Evolutionary conservation across 805 yeast genomes (phyloP), one percentile per base, ranked within the genome.

Genomic region (Schwanniomyces polymorphus): DNA sequence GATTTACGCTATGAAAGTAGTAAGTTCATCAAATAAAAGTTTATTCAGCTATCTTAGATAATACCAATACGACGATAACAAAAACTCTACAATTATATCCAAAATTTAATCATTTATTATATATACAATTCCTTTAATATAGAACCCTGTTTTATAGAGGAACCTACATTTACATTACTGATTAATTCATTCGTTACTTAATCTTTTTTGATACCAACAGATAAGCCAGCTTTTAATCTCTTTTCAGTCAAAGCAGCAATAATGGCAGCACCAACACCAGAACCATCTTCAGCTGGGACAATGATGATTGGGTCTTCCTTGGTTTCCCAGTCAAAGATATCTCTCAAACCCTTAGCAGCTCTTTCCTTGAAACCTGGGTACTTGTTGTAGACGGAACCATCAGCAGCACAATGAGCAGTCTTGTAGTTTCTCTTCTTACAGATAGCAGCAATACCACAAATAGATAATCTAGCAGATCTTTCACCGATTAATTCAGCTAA

Each of bases 221-320:
- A 82, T 60, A 78, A 68, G 41, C 92, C 92, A 50, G 80, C 76
- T 55, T 74, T 77, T 61, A 85, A 75, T 75, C 99, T 85, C 67
- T 82, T 78, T 68, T 86, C 82, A 48, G 98, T 86, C 69, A 92
- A 80, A 38, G 98, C 97, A 46, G 99, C 98, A 72, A 94, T 92
- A 60, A 92, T 81, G 44, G 98, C 99, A 47, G 99, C 99, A 65
- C 99, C 99, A 42, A 89, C 97, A 75, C 98, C 98, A 33, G 94
- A 86, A 60, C 99, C 99, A 74, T 94, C 99, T 74, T 92, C 97
- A 55, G 99, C 98, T 48, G 95, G 88, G 35, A 86, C 88, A 57
- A 91, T 83, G 54, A 78, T 72, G 62, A 94, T 84, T 54, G 98
- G 98, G 67, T 90, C 90, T 54, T 74, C 57, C n/a, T 50, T 57